Percentiles rank a stretch among this genome's conserved stretches.
Evolutionary conservation across 441 rosid species (phyloP).

Genomic region (Kokia cookei): DNA sequence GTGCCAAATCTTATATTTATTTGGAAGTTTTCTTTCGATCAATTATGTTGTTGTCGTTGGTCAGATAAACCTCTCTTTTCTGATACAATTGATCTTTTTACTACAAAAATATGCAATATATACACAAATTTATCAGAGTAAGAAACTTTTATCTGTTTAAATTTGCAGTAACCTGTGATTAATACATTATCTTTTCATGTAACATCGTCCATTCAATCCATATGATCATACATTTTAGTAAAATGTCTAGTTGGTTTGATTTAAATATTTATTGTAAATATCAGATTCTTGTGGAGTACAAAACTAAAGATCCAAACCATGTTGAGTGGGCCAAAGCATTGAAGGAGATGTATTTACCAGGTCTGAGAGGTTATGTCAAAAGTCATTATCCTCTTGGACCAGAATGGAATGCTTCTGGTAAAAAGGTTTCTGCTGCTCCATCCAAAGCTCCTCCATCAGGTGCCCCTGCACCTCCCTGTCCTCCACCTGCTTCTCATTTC

Average conservation of each 20-base stretch:
- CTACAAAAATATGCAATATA: not conserved
- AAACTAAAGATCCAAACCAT: slow-evolving; percentile 80
- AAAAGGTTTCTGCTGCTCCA: slow-evolving; percentile 40
- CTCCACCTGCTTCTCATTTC: slow-evolving; percentile 72
- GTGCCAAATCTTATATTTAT: not conserved
- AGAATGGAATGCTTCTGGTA: slow-evolving; percentile 72
- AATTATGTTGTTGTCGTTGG: not conserved
- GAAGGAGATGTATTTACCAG: slow-evolving; percentile 87
- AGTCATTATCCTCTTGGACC: slow-evolving; percentile 86
- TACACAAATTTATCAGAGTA: not conserved
- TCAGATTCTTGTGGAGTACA: slow-evolving; percentile 86
- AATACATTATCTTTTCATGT: not conserved
- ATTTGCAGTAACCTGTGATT: not conserved
- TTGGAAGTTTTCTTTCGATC: not conserved
- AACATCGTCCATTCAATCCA: not conserved
- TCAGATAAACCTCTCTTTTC: not conserved
- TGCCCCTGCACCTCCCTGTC: slow-evolving; percentile 83
- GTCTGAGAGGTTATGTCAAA: slow-evolving; percentile 88
- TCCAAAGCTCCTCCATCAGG: slow-evolving; percentile 43
- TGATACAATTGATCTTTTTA: not conserved
- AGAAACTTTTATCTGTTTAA: not conserved
- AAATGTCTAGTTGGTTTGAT: not conserved
- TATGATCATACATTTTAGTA: not conserved
- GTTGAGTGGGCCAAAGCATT: slow-evolving; percentile 94
- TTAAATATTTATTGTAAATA: slow-evolving; percentile 12